phyloP scores from a whole-genome alignment of 2,329 filamentous ascomycete species.

The Penicillium sp. region DNA sequence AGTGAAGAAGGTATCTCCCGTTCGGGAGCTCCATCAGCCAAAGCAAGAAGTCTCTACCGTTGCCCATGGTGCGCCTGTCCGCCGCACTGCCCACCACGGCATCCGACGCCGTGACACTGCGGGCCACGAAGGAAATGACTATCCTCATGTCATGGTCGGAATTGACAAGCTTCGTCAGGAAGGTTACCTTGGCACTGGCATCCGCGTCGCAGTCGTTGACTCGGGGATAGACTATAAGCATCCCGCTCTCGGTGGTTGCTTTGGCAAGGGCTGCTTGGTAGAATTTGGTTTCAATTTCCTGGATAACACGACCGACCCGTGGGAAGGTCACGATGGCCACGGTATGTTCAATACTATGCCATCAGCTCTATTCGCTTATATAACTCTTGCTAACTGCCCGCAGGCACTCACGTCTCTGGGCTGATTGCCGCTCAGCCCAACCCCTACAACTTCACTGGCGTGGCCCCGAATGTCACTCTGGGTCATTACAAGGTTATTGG shows the following conservation, averaged over 20 bases:
- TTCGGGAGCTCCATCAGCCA: background rate
- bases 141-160: background rate
- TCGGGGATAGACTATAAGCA: background rate
- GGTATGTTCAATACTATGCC: background rate
- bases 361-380: too few species aligned
- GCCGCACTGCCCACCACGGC: background rate
- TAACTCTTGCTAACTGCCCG: constrained; percentile 41
- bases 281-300: background rate
- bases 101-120: background rate
- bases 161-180: background rate
- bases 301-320: background rate
- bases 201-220: background rate
- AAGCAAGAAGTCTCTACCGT: background rate
- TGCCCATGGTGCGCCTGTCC: background rate
- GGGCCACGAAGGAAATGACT: background rate
- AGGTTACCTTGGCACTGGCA: background rate
- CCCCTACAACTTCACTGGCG: constrained; percentile 58
- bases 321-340: background rate
- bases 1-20: background rate
- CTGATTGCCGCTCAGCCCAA: constrained; percentile 63
- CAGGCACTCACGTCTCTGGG: constrained; percentile 61
- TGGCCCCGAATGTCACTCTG: constrained; percentile 58
- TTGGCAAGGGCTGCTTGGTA: background rate
- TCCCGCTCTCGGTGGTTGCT: background rate
- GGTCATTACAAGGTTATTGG: constrained; percentile 59